Evolutionary conservation across 1,284 basidiomycete genomes (phyloP).

Genomic region (Macrocybe sp.): DNA sequence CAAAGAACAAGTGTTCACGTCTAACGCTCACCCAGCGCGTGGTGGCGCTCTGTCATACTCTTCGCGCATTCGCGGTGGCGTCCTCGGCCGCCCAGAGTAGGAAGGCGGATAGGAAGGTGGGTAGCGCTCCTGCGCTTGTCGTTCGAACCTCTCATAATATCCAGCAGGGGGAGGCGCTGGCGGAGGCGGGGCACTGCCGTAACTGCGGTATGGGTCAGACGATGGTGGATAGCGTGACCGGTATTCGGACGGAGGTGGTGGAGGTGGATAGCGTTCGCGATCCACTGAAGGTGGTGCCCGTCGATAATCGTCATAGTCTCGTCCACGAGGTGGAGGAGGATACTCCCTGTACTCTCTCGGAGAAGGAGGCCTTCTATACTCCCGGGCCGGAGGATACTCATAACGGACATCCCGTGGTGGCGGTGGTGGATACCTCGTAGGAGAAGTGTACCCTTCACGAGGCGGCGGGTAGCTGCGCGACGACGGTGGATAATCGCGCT

Average conservation of each 20-base stretch:
- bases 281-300: conserved; percentile 46
- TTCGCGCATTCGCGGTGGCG: conserved; percentile 53
- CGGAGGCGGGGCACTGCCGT: conserved; percentile 34
- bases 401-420: conserved; percentile 45
- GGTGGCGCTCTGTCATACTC: conserved; percentile 48
- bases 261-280: conserved; percentile 36
- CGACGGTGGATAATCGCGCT: conserved; percentile 44
- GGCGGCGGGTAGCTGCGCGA: conserved; percentile 12
- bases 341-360: conserved; percentile 68
- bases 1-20: conserved; percentile 4
- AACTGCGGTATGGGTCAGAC: conserved; percentile 39
- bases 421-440: conserved; percentile 33
- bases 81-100: conserved; percentile 44
- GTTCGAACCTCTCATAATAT: conserved; percentile 58
- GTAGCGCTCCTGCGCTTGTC: conserved; percentile 40
- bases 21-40: conserved; percentile 21
- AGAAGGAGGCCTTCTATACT: conserved; percentile 55
- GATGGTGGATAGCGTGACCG: conserved; percentile 51
- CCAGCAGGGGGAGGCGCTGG: conserved; percentile 40
- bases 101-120: conserved; percentile 33
- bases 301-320: conserved; percentile 66
- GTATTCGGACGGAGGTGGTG: conserved; percentile 32
- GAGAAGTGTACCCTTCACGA: not conserved
- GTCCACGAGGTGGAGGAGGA: conserved; percentile 40
- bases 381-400: conserved; percentile 57